phyloP scores from a whole-genome alignment of 2,329 filamentous ascomycete species.

The Aspergillus vadensis region DNA sequence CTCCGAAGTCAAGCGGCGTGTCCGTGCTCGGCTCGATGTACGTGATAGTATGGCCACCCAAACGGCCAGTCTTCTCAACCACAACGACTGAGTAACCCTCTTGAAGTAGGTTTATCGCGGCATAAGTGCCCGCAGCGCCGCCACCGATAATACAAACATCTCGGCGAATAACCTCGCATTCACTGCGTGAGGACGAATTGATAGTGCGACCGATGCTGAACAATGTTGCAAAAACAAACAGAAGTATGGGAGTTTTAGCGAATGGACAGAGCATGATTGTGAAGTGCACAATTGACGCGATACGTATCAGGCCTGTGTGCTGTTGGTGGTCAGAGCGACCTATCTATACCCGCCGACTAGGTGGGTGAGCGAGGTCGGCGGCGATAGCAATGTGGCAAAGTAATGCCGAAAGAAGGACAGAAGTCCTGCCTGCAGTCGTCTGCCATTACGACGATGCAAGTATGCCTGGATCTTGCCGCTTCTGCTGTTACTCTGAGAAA shows the following conservation, averaged over 20 bases:
- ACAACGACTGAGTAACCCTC: slow-evolving; percentile 28
- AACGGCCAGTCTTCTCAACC: slow-evolving; percentile 27
- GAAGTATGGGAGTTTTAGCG: background rate
- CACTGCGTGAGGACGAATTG: background rate
- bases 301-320: too few relatives aligned
- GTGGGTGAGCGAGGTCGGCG: too few relatives aligned
- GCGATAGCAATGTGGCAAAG: too few relatives aligned
- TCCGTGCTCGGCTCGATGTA: slow-evolving; percentile 25
- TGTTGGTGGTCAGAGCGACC: too few relatives aligned
- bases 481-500: too few relatives aligned
- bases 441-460: too few relatives aligned
- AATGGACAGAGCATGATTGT: background rate
- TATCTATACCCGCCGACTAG: too few relatives aligned
- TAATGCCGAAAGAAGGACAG: too few relatives aligned
- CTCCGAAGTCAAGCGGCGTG: slow-evolving; percentile 32
- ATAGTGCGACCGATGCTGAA: background rate
- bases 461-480: too few relatives aligned
- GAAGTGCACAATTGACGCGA: too few relatives aligned
- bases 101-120: slow-evolving; percentile 31
- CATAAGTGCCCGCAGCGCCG: slow-evolving; percentile 33
- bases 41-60: slow-evolving; percentile 34
- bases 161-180: slow-evolving; percentile 16
- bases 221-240: background rate
- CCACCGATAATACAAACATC: slow-evolving; percentile 36
- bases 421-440: too few relatives aligned